Conservation (phyloP, 148 eudicot genomes). For the Salicornia ramosissima region DNA sequence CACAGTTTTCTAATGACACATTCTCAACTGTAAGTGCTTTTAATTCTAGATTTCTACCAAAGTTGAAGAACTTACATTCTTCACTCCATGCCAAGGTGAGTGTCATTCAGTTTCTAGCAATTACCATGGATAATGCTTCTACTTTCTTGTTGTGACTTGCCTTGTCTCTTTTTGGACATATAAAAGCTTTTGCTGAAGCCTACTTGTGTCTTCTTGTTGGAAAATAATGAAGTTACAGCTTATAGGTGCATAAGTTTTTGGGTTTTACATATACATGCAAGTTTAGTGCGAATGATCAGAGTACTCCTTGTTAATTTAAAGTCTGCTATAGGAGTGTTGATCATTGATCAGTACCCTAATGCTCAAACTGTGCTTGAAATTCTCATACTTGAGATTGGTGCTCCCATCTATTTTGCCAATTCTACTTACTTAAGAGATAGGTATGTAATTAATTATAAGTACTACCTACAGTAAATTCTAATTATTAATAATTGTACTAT, state of each 20-base stretch:
- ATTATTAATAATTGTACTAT: no score
- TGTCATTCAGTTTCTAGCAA: background rate
- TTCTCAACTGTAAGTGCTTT: conserved; percentile 79
- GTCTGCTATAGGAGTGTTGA: conserved; percentile 64
- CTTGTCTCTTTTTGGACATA: background rate
- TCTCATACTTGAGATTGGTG: conserved; percentile 75
- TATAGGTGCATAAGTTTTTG: background rate
- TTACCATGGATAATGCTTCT: background rate
- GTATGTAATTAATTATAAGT: conserved; percentile 26
- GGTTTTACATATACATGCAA: no score
- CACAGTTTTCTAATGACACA: conserved; percentile 98
- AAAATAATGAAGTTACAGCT: background rate
- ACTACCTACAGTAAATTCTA: no score
- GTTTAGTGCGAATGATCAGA: background rate
- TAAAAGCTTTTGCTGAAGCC: background rate
- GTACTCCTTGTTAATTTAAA: background rate
- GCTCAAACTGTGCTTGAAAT: conserved; percentile 68
- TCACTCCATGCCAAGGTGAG: conserved; percentile 75
- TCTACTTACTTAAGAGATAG: conserved; percentile 85
- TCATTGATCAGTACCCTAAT: conserved; percentile 74
- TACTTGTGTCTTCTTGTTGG: background rate
- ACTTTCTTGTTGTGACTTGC: no score
- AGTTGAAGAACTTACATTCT: conserved; percentile 72
- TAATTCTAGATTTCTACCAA: conserved; percentile 81
- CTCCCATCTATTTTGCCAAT: conserved; percentile 88